phyloP scores from a whole-genome alignment of 768 basidiomycete genomes.

The Pilatotrama ljubarskyi region DNA sequence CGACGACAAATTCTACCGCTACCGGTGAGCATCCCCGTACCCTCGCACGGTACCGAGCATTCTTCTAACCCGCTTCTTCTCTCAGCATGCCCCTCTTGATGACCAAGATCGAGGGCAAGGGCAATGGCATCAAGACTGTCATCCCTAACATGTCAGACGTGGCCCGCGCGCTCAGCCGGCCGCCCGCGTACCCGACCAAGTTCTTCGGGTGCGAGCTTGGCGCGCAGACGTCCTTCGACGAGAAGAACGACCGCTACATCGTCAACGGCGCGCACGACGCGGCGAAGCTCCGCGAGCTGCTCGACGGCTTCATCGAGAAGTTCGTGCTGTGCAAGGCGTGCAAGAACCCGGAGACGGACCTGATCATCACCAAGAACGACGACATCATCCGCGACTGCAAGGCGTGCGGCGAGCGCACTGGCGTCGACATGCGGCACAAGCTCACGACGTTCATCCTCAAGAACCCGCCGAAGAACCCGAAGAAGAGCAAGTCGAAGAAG shows the following conservation, averaged over 20 bases:
- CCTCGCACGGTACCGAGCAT: not conserved
- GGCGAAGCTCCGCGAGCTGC: constrained; percentile 87
- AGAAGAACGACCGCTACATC: constrained; percentile 97
- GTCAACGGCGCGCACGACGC: constrained; percentile 97
- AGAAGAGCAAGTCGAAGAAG: constrained; percentile 62
- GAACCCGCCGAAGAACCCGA: constrained; percentile 91
- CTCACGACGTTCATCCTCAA: constrained; percentile 95
- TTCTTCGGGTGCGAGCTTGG: constrained; percentile 99
- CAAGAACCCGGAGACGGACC: constrained; percentile 99
- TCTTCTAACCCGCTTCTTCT: constrained; percentile 15
- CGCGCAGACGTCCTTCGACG: constrained; percentile 94
- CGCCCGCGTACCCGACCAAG: constrained; percentile 96
- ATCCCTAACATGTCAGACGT: constrained; percentile 98
- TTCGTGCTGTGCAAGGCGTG: constrained; percentile 96
- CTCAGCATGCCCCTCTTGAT: constrained; percentile 89
- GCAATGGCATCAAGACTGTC: constrained; percentile 99
- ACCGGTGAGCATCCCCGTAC: constrained; percentile 54
- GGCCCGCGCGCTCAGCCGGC: constrained; percentile 91
- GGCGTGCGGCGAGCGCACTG: constrained; percentile 92
- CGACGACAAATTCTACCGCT: constrained; percentile 96
- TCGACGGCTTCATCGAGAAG: constrained; percentile 97
- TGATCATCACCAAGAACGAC: constrained; percentile 86
- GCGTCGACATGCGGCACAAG: constrained; percentile 95
- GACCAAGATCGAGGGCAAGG: constrained; percentile 98
- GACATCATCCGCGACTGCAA: constrained; percentile 96